Evolutionary conservation across 352 stramenopile species (phyloP).

Genomic region (Phytopythium boreale): DNA sequence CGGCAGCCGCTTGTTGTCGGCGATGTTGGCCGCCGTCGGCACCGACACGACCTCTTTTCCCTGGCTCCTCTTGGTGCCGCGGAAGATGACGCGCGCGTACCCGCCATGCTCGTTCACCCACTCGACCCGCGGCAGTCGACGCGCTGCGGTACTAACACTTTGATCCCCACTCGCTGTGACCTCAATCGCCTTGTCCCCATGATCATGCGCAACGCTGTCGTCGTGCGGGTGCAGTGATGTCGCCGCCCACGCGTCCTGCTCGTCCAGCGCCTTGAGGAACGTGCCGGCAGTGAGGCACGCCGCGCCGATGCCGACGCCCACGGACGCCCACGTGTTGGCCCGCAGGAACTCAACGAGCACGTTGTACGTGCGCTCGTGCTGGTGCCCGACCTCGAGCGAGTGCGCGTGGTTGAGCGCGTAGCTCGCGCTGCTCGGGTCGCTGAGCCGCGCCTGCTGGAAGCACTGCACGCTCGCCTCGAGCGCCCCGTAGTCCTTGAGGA

Average conservation of each 20-base stretch:
- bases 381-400: slow-evolving; percentile 41
- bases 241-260: slow-evolving; percentile 14
- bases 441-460: slow-evolving; percentile 46
- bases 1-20: slow-evolving; percentile 1
- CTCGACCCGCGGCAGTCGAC: slow-evolving; percentile 14
- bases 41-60: slow-evolving; percentile 8
- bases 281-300: slow-evolving; percentile 19
- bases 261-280: slow-evolving; percentile 33
- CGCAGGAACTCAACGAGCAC: slow-evolving; percentile 40
- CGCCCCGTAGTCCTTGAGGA: slow-evolving; percentile 68
- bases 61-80: slow-evolving; percentile 1
- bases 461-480: slow-evolving; percentile 49
- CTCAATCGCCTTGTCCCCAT: not conserved
- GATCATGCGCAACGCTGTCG: not conserved
- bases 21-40: slow-evolving; percentile 4
- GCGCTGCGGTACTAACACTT: no score
- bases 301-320: slow-evolving; percentile 16
- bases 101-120: slow-evolving; percentile 17
- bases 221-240: not conserved
- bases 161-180: not conserved
- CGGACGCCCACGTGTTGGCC: slow-evolving; percentile 27
- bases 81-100: slow-evolving; percentile 19
- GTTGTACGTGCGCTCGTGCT: slow-evolving; percentile 41
- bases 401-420: slow-evolving; percentile 74
- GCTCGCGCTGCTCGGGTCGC: slow-evolving; percentile 36